Base-by-base conservation (phyloP, 352 stramenopile genomes). In the Globisporangium paddicum region DNA sequence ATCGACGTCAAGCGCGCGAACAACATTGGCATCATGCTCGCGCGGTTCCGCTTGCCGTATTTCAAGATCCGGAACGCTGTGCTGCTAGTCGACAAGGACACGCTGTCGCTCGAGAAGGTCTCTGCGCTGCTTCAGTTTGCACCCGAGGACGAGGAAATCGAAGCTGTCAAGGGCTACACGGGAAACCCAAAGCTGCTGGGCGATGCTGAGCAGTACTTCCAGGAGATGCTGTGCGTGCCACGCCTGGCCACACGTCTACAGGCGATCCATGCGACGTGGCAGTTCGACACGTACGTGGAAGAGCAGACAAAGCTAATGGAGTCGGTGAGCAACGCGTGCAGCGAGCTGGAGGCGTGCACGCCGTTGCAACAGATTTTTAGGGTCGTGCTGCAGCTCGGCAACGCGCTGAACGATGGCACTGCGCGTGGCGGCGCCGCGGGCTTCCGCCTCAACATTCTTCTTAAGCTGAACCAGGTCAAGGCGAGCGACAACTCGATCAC, bases 391-490 rank as follows among this genome's bases (percentile, higher is more conserved):
- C 82, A 80, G 14, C 64, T 97, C 16, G 90, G 90, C 28, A 97
- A 97, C 59, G 87, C 88, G n/a, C 65, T 97, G 48, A 97, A 97
- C 55, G 88, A 91, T 56, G 84, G 84, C 37, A 93, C 84, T 10
- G 68, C 84, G 3, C 77, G 84, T n/a, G 89, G 90, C 37, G 82
- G 80, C 26, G 89, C 88, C 13, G 92, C 88, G 60, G 90, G 89
- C 2, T 97, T 97, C 72, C 81, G 82, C 11, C 60, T 97, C 40
- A 93, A 73, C 48, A 93, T 93, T 55, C 60, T 97, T 46, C 69
- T 86, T 26, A 97, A 97, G 71, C 69, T 97, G 23, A 85, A 87
- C 62, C 84, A 93, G 23, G 87, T 96, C 9, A 93, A 93, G 58
- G 84, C 84, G 7, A 76, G 65, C 25, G 82, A 92, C 53, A 94